phyloP scores from a whole-genome alignment of 495 filamentous ascomycete genomes.

The Aspergillus coremiiformis region DNA sequence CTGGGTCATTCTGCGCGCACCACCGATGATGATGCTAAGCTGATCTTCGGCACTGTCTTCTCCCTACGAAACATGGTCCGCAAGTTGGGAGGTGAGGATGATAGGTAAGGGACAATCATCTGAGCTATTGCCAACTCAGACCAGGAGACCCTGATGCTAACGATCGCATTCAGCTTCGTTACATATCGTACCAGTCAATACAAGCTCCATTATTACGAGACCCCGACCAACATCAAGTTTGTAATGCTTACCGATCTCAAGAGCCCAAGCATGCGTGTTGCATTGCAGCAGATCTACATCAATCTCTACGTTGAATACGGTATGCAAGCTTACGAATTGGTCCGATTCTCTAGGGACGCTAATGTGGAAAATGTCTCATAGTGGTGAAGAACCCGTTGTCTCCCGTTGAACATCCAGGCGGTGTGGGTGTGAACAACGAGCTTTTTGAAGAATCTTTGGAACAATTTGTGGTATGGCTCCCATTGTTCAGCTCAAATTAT shows the following conservation, averaged over 20 bases:
- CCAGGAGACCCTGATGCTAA: background rate
- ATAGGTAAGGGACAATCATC: conserved; percentile 46
- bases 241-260: conserved; percentile 93
- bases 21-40: conserved; percentile 83
- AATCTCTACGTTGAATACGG: conserved; percentile 95
- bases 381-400: conserved; percentile 94
- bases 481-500: conserved; percentile 3
- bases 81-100: conserved; percentile 85
- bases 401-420: conserved; percentile 80
- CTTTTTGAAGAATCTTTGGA: conserved; percentile 89
- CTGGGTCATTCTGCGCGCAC: conserved; percentile 46
- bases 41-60: conserved; percentile 95
- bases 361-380: conserved; percentile 22
- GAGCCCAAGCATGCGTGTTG: conserved; percentile 81
- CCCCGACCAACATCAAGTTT: conserved; percentile 87
- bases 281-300: conserved; percentile 96
- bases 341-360: background rate
- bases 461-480: conserved; percentile 61
- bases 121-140: background rate
- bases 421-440: conserved; percentile 85
- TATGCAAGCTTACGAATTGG: conserved; percentile 28
- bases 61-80: conserved; percentile 93
- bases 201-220: conserved; percentile 99
- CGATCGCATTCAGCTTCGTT: conserved; percentile 58
- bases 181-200: conserved; percentile 86